Base-by-base conservation (phyloP, 805 yeast genomes). In the Kodamaea nitidulidarum region DNA sequence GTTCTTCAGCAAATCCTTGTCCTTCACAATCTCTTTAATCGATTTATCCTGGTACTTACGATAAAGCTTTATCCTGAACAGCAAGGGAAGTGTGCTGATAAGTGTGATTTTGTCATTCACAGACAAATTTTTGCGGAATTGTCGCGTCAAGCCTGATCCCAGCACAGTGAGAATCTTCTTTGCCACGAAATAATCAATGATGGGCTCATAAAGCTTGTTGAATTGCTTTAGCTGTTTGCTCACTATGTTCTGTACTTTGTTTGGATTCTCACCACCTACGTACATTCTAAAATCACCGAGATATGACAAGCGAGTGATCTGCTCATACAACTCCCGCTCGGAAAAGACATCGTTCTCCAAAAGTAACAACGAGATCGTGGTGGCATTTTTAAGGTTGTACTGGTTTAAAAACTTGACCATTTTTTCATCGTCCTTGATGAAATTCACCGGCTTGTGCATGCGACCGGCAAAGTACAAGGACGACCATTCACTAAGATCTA, bases 401-500 rank as follows among this genome's bases (percentile, higher is more conserved):
- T 86, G 90, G 52, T 86, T 84, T 52, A 84, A 68, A 40, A 81
- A 76, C 40, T 76, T 70, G 6, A 85, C 71, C 51, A 76, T 70
- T 1, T 81, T 71, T 42, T 81, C 80, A 1, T 42, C 38, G 50
- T 80, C 85, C 46, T 78, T 73, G 28, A 86, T 58, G 24, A 85
- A 72, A 44, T 84, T 82, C 4, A 91, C 95, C 0, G 98, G 98
- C 54, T 93, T 93, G 51, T 93, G 98, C 42, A 93, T 66, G 45
- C 98, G 70, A 1, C 98, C 98, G 2, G 96, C 95, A 14, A 93
- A 55, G 52, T 93, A 93, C 51, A 93, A 73, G 0, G 88, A 76
- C 20, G 78, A 69, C 98, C 98, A 93, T 40, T 82, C 77, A n/a
- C 76, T 67, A 18, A 93, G 64, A 61, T 93, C 98, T 26, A 67